Percentiles rank a stretch among this genome's conserved stretches.
Evolutionary conservation across 2,329 filamentous ascomycete species (phyloP).

Genomic region (Achaetomium macrosporum): DNA sequence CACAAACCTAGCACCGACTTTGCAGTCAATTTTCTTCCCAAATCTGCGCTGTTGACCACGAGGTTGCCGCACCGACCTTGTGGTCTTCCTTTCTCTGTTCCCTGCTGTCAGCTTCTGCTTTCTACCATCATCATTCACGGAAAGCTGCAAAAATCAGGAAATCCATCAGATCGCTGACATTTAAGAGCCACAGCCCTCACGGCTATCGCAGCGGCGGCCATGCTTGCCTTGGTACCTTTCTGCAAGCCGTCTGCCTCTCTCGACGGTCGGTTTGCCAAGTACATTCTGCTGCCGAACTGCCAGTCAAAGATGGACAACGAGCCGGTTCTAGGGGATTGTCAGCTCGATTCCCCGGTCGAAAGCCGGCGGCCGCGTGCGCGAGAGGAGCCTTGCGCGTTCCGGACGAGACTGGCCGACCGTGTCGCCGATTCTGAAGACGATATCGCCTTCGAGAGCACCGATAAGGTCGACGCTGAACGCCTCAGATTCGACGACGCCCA

Average conservation of each 20-base stretch:
- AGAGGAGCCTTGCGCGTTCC: constrained; percentile 14
- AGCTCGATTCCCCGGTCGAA: not conserved
- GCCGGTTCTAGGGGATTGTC: not conserved
- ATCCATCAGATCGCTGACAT: not conserved
- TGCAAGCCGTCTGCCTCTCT: not conserved
- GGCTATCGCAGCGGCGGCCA: constrained; percentile 4
- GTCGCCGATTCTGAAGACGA: constrained; percentile 3
- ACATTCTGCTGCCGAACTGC: not conserved
- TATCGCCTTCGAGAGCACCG: constrained; percentile 4
- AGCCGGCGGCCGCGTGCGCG: constrained; percentile 3
- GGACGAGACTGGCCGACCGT: constrained; percentile 15
- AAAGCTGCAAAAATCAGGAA: not conserved
- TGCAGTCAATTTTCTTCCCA: not conserved
- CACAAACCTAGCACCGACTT: not conserved
- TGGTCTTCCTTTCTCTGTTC: not conserved
- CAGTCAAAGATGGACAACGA: not conserved
- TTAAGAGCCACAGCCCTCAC: constrained; percentile 4
- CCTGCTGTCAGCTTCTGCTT: not conserved
- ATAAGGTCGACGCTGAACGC: constrained; percentile 1
- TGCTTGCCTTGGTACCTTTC: constrained; percentile 10
- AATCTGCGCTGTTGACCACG: not conserved
- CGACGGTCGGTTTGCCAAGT: constrained; percentile 1
- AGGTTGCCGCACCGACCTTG: not conserved
- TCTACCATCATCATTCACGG: not conserved
- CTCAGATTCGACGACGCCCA: constrained; percentile 17